phyloP scores from a whole-genome alignment of 225 moss, liverwort and hornwort genomes.

The Bryum argenteum region DNA sequence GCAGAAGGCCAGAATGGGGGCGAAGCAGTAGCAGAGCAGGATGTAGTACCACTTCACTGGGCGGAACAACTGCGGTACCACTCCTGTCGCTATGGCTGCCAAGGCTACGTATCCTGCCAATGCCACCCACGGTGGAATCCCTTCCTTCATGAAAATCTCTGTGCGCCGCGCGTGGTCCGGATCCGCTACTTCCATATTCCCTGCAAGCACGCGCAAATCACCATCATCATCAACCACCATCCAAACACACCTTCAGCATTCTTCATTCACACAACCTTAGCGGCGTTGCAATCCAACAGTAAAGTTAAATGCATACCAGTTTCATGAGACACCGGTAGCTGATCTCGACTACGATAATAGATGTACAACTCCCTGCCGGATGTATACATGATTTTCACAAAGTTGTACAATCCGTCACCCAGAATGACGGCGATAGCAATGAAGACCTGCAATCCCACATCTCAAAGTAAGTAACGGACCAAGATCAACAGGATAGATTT shows the following conservation, averaged over 20 bases:
- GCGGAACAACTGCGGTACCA: conserved; percentile 71
- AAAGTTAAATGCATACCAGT: conserved; percentile 21
- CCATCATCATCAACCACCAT: neutral
- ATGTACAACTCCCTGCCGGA: conserved; percentile 38
- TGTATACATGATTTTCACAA: conserved; percentile 50
- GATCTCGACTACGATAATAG: conserved; percentile 38
- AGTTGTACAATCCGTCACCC: conserved; percentile 94
- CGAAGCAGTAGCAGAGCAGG: conserved; percentile 75
- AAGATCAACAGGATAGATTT: neutral
- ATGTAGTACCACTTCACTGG: conserved; percentile 89
- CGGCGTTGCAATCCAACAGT: too few species aligned
- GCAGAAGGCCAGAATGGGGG: conserved; percentile 90
- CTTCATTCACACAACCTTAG: neutral
- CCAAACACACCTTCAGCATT: neutral
- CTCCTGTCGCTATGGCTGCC: conserved; percentile 48
- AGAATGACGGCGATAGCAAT: conserved; percentile 79
- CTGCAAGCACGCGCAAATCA: conserved; percentile 28
- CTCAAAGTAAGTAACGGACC: neutral
- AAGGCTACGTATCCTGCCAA: conserved; percentile 63
- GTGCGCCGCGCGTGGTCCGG: conserved; percentile 61
- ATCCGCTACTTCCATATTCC: conserved; percentile 25
- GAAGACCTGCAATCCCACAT: conserved; percentile 66
- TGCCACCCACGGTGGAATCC: conserved; percentile 71
- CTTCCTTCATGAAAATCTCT: conserved; percentile 73
- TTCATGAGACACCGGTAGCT: conserved; percentile 42